These are phyloP conservation scores for Solanum paucissectum DNA, from an alignment of 257 asterid species.

Conservation along the genomic window DNA sequence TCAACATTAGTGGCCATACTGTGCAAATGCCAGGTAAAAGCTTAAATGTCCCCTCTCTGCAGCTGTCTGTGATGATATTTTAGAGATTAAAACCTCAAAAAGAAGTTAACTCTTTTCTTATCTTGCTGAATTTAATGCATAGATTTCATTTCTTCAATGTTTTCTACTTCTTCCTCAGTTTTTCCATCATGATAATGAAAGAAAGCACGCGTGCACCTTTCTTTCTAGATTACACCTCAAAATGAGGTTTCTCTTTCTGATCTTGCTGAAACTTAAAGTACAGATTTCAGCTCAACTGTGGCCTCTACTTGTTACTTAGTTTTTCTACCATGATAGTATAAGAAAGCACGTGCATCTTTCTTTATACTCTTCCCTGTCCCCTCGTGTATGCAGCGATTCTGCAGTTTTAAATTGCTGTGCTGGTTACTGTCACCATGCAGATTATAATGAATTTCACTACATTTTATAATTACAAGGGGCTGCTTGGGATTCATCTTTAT, in stretches of 20 bases:
- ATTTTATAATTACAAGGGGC: neutral
- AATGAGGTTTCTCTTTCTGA: neutral
- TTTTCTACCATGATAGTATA: neutral
- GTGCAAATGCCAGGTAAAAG: constrained; percentile 54
- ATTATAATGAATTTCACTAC: neutral
- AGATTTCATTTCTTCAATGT: neutral
- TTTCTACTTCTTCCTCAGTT: neutral
- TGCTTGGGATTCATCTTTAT: neutral
- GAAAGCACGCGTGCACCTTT: neutral
- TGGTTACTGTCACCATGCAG: neutral
- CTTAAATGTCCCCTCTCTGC: neutral
- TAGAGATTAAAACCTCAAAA: neutral
- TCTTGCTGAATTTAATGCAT: neutral
- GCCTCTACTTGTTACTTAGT: neutral
- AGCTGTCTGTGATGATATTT: neutral
- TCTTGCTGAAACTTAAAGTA: neutral
- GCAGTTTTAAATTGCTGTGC: neutral
- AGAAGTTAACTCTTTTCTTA: neutral
- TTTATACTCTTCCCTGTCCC: neutral
- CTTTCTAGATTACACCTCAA: neutral
- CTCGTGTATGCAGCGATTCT: neutral
- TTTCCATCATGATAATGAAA: neutral
- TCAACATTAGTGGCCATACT: constrained; percentile 35
- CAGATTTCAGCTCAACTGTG: neutral
- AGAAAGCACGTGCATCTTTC: neutral